Evolutionary conservation across 2,329 filamentous ascomycete genomes (phyloP).

Genomic region (Aureobasidium sp.): DNA sequence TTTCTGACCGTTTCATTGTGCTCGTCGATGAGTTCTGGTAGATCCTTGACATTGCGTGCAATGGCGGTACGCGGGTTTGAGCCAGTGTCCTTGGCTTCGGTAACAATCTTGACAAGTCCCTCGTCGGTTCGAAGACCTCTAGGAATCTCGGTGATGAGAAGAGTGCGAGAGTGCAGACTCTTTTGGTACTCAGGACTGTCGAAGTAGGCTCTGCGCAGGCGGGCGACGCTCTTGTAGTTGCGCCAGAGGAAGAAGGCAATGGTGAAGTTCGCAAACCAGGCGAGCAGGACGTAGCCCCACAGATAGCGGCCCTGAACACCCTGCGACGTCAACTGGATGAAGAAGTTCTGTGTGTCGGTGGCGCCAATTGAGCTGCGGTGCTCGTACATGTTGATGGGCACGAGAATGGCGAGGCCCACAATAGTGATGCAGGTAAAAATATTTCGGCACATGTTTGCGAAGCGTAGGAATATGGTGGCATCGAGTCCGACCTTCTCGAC

Average conservation of each 20-base stretch:
- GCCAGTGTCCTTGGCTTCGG: slow-evolving; percentile 68
- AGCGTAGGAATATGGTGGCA: slow-evolving; percentile 81
- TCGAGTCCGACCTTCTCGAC: slow-evolving; percentile 83
- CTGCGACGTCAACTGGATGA: slow-evolving; percentile 51
- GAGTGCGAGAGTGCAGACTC: slow-evolving; percentile 65
- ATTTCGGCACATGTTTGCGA: slow-evolving; percentile 84
- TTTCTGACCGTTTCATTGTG: slow-evolving; percentile 74
- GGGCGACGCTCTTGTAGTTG: slow-evolving; percentile 70
- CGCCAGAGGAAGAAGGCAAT: slow-evolving; percentile 78
- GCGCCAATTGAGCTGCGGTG: slow-evolving; percentile 23
- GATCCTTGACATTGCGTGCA: slow-evolving; percentile 82
- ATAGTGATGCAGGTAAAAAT: slow-evolving; percentile 69
- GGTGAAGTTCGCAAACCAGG: slow-evolving; percentile 62
- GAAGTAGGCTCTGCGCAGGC: slow-evolving; percentile 70
- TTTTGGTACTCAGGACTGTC: slow-evolving; percentile 79
- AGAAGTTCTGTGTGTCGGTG: slow-evolving; percentile 26
- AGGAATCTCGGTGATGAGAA: slow-evolving; percentile 75
- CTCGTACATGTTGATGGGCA: slow-evolving; percentile 64
- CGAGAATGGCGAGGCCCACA: slow-evolving; percentile 66
- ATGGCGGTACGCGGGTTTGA: slow-evolving; percentile 74
- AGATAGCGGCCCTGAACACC: slow-evolving; percentile 41
- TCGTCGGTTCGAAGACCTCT: slow-evolving; percentile 71
- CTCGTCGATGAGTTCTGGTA: slow-evolving; percentile 76
- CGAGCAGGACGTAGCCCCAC: slow-evolving; percentile 52
- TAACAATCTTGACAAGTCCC: slow-evolving; percentile 75